phyloP scores from a whole-genome alignment of 805 yeast genomes.

The Ogataea thermomethanolica region DNA sequence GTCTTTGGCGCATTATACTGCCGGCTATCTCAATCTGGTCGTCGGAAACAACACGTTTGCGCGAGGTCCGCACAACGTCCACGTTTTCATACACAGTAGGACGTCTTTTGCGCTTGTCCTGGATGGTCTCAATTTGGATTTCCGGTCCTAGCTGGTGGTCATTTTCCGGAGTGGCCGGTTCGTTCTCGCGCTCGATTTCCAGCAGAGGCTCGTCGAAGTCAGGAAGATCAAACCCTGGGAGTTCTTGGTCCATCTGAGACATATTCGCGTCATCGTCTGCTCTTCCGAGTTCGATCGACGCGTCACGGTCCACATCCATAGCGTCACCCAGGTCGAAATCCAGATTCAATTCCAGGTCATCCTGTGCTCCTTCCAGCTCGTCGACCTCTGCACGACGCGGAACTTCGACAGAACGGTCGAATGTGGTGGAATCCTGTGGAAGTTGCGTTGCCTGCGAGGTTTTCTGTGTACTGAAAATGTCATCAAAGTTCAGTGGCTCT shows the following conservation, averaged over 20 bases:
- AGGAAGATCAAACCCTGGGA: constrained; percentile 41
- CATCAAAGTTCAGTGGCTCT: constrained; percentile 50
- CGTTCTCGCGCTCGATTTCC: constrained; percentile 17
- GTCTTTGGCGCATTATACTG: constrained; percentile 34
- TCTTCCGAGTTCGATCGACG: constrained; percentile 55
- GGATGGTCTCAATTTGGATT: constrained; percentile 3
- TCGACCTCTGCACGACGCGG: constrained; percentile 47
- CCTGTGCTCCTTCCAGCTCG: constrained; percentile 31
- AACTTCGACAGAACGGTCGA: constrained; percentile 62
- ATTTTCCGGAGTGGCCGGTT: constrained; percentile 16
- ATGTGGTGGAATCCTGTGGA: constrained; percentile 22
- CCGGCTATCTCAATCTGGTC: constrained; percentile 41
- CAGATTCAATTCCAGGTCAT: constrained; percentile 31
- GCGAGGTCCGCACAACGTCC: constrained; percentile 47
- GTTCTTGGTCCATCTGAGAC: constrained; percentile 32
- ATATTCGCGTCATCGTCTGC: constrained; percentile 29
- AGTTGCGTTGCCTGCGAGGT: constrained; percentile 8
- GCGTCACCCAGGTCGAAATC: constrained; percentile 32
- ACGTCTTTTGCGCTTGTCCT: constrained; percentile 21
- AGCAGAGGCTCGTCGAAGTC: constrained; percentile 28
- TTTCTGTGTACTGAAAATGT: constrained; percentile 21
- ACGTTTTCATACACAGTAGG: constrained; percentile 33
- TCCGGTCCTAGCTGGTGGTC: constrained; percentile 6
- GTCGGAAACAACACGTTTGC: constrained; percentile 47
- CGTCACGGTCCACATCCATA: constrained; percentile 29